These are phyloP conservation scores for Spinacia oleracea DNA, from an alignment of 179 eudicot species.

Conservation along the genomic window DNA sequence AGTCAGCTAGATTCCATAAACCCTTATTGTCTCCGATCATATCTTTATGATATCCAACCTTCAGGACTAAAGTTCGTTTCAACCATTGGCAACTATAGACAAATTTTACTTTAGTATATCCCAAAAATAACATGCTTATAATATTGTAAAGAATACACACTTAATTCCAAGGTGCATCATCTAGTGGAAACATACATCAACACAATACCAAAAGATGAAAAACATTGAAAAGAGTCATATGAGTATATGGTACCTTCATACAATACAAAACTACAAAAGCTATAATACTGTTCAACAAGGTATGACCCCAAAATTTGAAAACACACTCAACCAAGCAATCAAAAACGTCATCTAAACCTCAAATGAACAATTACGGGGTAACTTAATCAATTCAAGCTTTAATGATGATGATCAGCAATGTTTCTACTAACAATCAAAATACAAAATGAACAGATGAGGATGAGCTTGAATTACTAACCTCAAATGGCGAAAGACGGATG, in stretches of 20 bases:
- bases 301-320: background rate
- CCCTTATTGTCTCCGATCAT: slow-evolving; percentile 22
- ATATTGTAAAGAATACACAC: no score
- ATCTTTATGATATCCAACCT: slow-evolving; percentile 25
- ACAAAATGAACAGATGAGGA: no score
- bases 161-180: background rate
- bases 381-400: no score
- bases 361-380: no score
- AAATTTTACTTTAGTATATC: background rate
- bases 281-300: no score
- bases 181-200: background rate
- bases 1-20: slow-evolving; percentile 65
- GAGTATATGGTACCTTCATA: no score
- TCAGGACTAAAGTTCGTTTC: slow-evolving; percentile 55
- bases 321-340: background rate
- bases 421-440: no score
- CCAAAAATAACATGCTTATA: background rate
- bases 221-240: background rate
- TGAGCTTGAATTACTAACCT: slow-evolving; percentile 42
- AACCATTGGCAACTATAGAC: slow-evolving; percentile 81
- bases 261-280: no score
- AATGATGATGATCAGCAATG: no score
- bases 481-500: slow-evolving; percentile 73
- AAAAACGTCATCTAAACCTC: background rate
- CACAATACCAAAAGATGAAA: background rate